Percentiles rank a stretch among this genome's conserved stretches.
These are phyloP conservation scores for Cutaneotrichosporon arboriforme DNA, from an alignment of 1,284 basidiomycete genomes.

Conservation along the genomic window DNA sequence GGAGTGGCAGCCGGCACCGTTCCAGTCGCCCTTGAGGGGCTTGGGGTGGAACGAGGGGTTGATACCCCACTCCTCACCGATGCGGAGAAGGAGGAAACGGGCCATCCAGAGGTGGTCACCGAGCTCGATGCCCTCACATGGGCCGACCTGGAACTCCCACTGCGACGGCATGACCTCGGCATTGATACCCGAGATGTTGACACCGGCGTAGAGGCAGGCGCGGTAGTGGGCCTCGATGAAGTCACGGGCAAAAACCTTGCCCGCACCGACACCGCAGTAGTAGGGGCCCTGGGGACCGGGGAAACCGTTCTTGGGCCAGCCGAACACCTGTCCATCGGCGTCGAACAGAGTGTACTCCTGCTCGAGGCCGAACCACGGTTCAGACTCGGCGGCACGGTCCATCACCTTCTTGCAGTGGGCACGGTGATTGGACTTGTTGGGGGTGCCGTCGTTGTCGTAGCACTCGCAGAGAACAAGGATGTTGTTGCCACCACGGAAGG, in stretches of 20 bases:
- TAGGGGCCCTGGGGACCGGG: constrained; percentile 99
- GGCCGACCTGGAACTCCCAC: constrained; percentile 99
- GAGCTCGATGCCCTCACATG: constrained; percentile 95
- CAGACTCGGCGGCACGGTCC: constrained; percentile 71
- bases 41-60: constrained; percentile 97
- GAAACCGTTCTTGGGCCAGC: constrained; percentile 99
- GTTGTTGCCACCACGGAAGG: constrained; percentile 98
- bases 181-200: constrained; percentile 99
- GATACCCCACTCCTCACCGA: constrained; percentile 97
- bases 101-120: constrained; percentile 98
- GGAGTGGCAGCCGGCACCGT: constrained; percentile 95
- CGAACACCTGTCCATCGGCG: constrained; percentile 81
- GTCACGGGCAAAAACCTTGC: constrained; percentile 97
- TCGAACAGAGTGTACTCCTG: constrained; percentile 99
- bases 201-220: constrained; percentile 86
- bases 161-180: constrained; percentile 99
- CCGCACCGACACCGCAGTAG: constrained; percentile 97
- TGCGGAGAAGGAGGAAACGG: constrained; percentile 83
- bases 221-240: constrained; percentile 97
- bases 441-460: constrained; percentile 98
- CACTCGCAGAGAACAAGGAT: constrained; percentile 94
- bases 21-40: constrained; percentile 96
- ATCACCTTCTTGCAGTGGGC: constrained; percentile 86
- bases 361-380: constrained; percentile 98
- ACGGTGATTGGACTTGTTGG: constrained; percentile 95